Base-by-base conservation (phyloP, 140 eudicot species). In the Flaveria floridana region DNA sequence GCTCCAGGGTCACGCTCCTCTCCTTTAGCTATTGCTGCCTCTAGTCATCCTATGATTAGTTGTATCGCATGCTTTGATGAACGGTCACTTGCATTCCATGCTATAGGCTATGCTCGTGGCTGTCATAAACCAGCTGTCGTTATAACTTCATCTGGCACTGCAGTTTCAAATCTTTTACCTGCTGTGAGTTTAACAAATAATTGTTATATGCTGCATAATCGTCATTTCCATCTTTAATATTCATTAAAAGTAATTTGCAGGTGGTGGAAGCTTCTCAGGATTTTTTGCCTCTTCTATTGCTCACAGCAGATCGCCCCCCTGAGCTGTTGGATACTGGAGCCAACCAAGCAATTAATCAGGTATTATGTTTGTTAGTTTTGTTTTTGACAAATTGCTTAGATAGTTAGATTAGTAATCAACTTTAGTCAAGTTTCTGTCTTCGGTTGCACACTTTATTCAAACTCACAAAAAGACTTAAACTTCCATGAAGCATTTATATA, bases 1-100 rank as follows among this genome's bases (percentile, higher is more conserved):
- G 99, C 99, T 79, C 99, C 99, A 74, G 99, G 99, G 23, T 94
- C 97, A 78, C 85, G 97, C 14, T 94, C 99, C 63, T 88, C 99
- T 80, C 97, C 99, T n/a, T 81, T 94, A 76, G 89, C 99, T 20
- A 74, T 94, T 79, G 99, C 99, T 82, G 99, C 99, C 48, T 81
- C 99, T 39, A 73, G 84, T 86, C 97, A 94, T 74, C 87, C 97
- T 46, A 89, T 74, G 58, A 88, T 86, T 25, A 90, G 82, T 69
- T 90, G 97, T 81, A 81, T 75, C 6, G 90, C 85, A 37, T 94
- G 97, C 89, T 74, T 71, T 70, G 99, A 94, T 75, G 99, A 94
- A 68, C 86, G 99, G 7, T 94, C 99, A 67, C 96, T 94, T 47
- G 89, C 99, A 75, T 94, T 90, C 83, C 96, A 90, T 79, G 99